Conservation (phyloP, 371 early-diverging fungal species). For the Zychaea mexicana region DNA sequence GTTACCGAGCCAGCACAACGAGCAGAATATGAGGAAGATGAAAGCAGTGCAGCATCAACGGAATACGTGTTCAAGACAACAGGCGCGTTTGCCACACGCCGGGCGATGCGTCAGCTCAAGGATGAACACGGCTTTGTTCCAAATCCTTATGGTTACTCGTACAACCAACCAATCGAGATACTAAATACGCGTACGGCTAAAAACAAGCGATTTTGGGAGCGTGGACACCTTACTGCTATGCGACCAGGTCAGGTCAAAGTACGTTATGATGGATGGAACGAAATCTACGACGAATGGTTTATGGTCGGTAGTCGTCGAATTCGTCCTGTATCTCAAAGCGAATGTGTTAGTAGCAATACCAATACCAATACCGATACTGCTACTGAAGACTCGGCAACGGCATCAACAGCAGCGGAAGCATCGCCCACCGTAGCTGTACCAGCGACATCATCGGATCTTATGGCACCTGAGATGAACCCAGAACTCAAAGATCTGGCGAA, state of each 20-base stretch:
- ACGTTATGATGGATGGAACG: slow-evolving; percentile 63
- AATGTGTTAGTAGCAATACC: not conserved
- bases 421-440: not conserved
- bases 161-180: slow-evolving; percentile 36
- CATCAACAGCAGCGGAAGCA: not conserved
- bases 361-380: too few relatives aligned
- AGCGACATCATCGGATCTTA: slow-evolving; percentile 8
- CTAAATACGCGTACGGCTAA: slow-evolving; percentile 38
- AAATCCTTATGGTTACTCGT: slow-evolving; percentile 43
- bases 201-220: slow-evolving; percentile 40
- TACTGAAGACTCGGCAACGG: not conserved
- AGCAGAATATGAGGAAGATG: not conserved
- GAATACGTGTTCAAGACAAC: slow-evolving; percentile 30
- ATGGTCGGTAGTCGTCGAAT: slow-evolving; percentile 60
- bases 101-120: slow-evolving; percentile 41
- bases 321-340: slow-evolving; percentile 21
- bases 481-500: slow-evolving; percentile 41
- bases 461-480: slow-evolving; percentile 35
- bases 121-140: slow-evolving; percentile 51
- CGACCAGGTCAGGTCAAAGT: slow-evolving; percentile 51
- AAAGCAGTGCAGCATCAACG: not conserved
- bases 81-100: slow-evolving; percentile 51
- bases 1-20: not conserved
- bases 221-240: slow-evolving; percentile 51
- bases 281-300: slow-evolving; percentile 66